These are phyloP conservation scores for Fraxinus anomala DNA, from an alignment of 257 asterid species.

Conservation along the genomic window DNA sequence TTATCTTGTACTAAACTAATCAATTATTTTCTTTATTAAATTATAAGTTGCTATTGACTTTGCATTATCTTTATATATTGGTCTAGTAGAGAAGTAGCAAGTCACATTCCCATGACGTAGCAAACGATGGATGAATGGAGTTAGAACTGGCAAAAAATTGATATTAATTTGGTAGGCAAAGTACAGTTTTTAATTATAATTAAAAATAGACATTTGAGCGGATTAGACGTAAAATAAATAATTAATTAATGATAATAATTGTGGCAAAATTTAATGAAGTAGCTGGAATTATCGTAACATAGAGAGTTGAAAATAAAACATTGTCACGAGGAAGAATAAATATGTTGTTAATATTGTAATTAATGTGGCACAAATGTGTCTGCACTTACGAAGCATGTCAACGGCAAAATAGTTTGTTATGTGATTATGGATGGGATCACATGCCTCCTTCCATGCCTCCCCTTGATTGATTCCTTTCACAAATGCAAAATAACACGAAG, in stretches of 20 bases:
- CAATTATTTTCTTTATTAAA: not conserved
- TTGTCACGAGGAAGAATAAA: slow-evolving; percentile 4
- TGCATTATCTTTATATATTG: slow-evolving; percentile 1
- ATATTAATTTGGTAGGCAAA: not conserved
- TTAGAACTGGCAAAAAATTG: not conserved
- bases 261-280: not conserved
- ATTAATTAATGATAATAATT: slow-evolving; percentile 2
- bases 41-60: not conserved
- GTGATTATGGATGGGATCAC: slow-evolving; percentile 7
- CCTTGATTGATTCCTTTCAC: not conserved
- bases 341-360: not conserved
- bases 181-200: not conserved
- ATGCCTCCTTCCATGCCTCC: not conserved
- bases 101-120: not conserved
- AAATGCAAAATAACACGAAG: not conserved
- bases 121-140: not conserved
- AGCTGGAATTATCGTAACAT: slow-evolving; percentile 7
- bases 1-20: not conserved
- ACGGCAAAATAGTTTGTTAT: slow-evolving; percentile 2
- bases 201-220: not conserved
- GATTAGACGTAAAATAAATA: not conserved
- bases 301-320: slow-evolving; percentile 9
- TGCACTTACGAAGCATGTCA: slow-evolving; percentile 6
- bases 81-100: not conserved
- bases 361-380: not conserved